Evolutionary conservation across 1,284 basidiomycete genomes (phyloP).

Genomic region (Nidula niveotomentosa): DNA sequence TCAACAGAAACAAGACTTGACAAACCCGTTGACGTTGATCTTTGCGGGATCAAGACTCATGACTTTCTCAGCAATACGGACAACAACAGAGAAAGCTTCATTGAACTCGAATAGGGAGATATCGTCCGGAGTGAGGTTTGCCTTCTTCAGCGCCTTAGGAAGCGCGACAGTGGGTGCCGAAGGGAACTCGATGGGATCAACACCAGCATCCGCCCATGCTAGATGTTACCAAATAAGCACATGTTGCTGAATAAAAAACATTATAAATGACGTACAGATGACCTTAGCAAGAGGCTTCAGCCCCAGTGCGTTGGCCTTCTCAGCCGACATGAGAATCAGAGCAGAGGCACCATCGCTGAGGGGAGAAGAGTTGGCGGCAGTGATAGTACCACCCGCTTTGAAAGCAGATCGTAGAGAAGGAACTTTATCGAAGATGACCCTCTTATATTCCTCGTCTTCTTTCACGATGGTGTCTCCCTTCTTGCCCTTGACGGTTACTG

Average conservation of each 20-base stretch:
- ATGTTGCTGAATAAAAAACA: background rate
- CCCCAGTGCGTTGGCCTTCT: constrained; percentile 87
- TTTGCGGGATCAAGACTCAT: constrained; percentile 84
- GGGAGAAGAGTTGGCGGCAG: constrained; percentile 94
- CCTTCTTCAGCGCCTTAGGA: constrained; percentile 86
- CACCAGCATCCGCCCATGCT: constrained; percentile 97
- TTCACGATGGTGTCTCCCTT: constrained; percentile 89
- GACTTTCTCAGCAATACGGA: constrained; percentile 89
- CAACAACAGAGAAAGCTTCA: constrained; percentile 97
- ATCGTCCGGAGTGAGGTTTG: constrained; percentile 82
- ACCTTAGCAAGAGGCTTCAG: constrained; percentile 90
- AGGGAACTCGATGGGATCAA: constrained; percentile 97
- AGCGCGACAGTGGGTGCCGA: constrained; percentile 92
- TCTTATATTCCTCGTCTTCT: constrained; percentile 99
- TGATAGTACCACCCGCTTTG: constrained; percentile 88
- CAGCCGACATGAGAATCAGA: constrained; percentile 89
- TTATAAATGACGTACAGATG: constrained; percentile 61
- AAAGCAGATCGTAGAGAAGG: constrained; percentile 87
- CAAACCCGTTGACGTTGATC: constrained; percentile 90
- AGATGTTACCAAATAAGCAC: constrained; percentile 1
- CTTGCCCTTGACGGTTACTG: constrained; percentile 92
- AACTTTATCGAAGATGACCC: constrained; percentile 91
- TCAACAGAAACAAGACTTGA: constrained; percentile 11
- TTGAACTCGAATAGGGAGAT: constrained; percentile 97
- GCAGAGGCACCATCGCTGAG: constrained; percentile 98